Evolutionary conservation across 768 basidiomycete species (phyloP), one percentile per base, ranked within the genome.

Genomic region (Serendipita indica): DNA sequence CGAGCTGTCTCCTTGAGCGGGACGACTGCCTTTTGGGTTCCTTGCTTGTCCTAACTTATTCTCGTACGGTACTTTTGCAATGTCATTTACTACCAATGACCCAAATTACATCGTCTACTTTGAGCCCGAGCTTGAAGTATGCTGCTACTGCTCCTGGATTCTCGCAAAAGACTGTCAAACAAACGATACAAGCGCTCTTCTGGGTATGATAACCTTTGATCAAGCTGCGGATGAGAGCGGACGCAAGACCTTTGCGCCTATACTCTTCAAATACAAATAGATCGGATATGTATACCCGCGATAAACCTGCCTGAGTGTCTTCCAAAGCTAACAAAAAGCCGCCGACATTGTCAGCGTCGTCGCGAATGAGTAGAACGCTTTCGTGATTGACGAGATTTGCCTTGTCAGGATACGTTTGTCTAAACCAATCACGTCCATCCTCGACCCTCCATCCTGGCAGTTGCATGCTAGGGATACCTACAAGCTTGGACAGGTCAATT

Each of bases 61-160:
- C 35, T n/a, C 10, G 10, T n/a, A 37, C 35, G 35, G n/a, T 37
- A 37, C 35, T 37, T 37, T 10, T 37, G 10, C 35, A 37, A 37
- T 37, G 35, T n/a, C n/a, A n/a, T n/a, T n/a, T n/a, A n/a, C n/a
- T n/a, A n/a, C n/a, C 41, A 25, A 43, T 43, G 7, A 43, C 41
- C 41, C 41, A 43, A n/a, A 43, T 25, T 7, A 43, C 27, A 43
- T n/a, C 41, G 10, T 54, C 49, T 33, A 54, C 49, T 54, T 54
- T 54, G 49, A 54, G 32, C 7, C 49, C 49, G 7, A 22, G 22
- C n/a, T 27, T 33, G 49, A 54, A 33, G 32, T 54, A 54, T 7
- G 32, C 32, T 27, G 22, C 49, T 54, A 27, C 32, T 12, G 49
- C 49, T 18, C 49, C 49, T 20, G 3, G 1, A 27, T 54, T 54